Conservation (phyloP, 805 yeast genomes). For the Metschnikowia sp. region DNA sequence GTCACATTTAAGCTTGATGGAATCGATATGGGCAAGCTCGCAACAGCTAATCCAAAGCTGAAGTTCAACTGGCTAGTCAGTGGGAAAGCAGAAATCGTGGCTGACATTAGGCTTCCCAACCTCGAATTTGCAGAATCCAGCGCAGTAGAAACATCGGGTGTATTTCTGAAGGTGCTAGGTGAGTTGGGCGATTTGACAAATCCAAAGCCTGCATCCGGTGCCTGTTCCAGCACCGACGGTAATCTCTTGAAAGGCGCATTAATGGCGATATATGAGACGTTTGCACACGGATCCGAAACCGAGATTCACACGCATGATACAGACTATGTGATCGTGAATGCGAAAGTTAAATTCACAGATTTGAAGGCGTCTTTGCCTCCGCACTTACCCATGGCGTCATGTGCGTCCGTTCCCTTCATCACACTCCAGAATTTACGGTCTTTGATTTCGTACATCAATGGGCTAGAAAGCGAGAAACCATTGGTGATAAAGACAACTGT, state of each 20-base stretch:
- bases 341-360: conserved; percentile 61
- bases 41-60: conserved; percentile 29
- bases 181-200: conserved; percentile 19
- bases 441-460: conserved; percentile 58
- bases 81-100: conserved; percentile 61
- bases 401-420: conserved; percentile 53
- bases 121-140: conserved; percentile 16
- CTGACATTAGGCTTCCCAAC: conserved; percentile 69
- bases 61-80: conserved; percentile 70
- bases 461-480: conserved; percentile 22
- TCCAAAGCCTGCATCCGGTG: conserved; percentile 1
- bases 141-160: conserved; percentile 19
- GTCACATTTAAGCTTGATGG: conserved; percentile 42
- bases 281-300: conserved; percentile 13
- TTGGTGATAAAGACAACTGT: conserved; percentile 38
- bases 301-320: conserved; percentile 13
- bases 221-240: conserved; percentile 13
- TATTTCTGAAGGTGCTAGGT: conserved; percentile 25
- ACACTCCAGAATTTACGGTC: conserved; percentile 59
- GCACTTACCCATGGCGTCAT: conserved; percentile 47
- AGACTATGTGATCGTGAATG: conserved; percentile 63
- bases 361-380: conserved; percentile 53
- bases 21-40: conserved; percentile 33
- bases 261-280: conserved; percentile 41
- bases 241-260: conserved; percentile 37